phyloP scores from a whole-genome alignment of 2,329 filamentous ascomycete species.

The Alternaria sp. region DNA sequence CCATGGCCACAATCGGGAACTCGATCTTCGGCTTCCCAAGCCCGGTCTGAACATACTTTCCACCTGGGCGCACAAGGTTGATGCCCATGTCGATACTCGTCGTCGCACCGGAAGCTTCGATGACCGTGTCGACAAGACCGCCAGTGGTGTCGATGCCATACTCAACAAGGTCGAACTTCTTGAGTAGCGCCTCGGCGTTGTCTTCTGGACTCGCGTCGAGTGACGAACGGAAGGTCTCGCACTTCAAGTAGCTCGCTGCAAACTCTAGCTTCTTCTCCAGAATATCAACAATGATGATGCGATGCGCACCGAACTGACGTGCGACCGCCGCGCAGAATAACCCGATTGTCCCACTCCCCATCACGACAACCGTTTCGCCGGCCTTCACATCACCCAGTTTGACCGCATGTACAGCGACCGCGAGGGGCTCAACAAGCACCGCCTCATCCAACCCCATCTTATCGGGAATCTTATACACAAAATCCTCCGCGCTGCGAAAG shows the following conservation, averaged over 20 bases:
- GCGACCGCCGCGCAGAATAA: conserved; percentile 83
- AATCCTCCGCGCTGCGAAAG: conserved; percentile 85
- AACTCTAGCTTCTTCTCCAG: conserved; percentile 82
- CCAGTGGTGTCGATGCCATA: conserved; percentile 52
- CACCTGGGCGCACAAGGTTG: conserved; percentile 86
- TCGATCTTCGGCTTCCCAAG: conserved; percentile 91
- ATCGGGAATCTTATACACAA: conserved; percentile 91
- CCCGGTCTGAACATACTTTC: conserved; percentile 93
- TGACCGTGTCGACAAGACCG: conserved; percentile 78
- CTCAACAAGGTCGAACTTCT: conserved; percentile 72
- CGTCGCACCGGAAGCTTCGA: conserved; percentile 94
- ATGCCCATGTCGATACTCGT: conserved; percentile 84
- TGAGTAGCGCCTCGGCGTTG: conserved; percentile 59
- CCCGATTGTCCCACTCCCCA: conserved; percentile 90
- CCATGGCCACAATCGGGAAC: conserved; percentile 90
- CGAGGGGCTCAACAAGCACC: conserved; percentile 85
- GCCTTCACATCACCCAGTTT: conserved; percentile 78
- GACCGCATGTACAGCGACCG: conserved; percentile 84
- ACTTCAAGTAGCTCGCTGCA: conserved; percentile 78
- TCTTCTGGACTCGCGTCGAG: conserved; percentile 67
- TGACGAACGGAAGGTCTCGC: conserved; percentile 73
- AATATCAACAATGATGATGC: conserved; percentile 90
- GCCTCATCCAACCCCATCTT: conserved; percentile 85
- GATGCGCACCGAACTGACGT: conserved; percentile 69
- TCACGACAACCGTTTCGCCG: conserved; percentile 85